phyloP scores from a whole-genome alignment of 2,329 filamentous ascomycete genomes.

The Colletotrichum sp. region DNA sequence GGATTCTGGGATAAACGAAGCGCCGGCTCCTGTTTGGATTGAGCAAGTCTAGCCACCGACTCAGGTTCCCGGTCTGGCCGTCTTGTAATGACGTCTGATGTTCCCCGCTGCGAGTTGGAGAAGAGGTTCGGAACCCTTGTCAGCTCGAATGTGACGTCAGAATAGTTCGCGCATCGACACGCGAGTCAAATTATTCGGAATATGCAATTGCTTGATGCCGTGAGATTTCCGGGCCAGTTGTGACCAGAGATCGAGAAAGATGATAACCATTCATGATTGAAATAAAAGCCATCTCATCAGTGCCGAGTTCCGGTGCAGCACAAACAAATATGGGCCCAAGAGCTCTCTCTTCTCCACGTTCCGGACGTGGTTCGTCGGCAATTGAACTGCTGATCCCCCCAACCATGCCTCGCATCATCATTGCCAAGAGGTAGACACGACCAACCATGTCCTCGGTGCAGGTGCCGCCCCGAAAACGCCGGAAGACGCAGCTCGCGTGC shows the following conservation, averaged over 20 bases:
- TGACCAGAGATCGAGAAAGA: not conserved
- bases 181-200: not conserved
- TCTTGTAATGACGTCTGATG: not conserved
- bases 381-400: not conserved
- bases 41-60: not conserved
- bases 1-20: not conserved
- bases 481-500: not conserved
- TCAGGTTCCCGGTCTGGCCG: not conserved
- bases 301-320: not conserved
- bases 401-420: not conserved
- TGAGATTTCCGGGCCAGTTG: not conserved
- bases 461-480: not conserved
- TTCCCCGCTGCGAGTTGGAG: not conserved
- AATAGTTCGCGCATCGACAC: not conserved
- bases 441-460: not conserved
- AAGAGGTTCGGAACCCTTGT: not conserved
- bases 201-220: not conserved
- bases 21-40: not conserved
- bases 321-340: not conserved
- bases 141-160: not conserved
- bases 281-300: not conserved
- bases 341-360: not conserved
- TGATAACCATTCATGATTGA: rapidly evolving
- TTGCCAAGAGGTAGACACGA: not conserved
- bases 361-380: not conserved